phyloP scores from a whole-genome alignment of 148 eudicot species.

The Rhododendron henanense region DNA sequence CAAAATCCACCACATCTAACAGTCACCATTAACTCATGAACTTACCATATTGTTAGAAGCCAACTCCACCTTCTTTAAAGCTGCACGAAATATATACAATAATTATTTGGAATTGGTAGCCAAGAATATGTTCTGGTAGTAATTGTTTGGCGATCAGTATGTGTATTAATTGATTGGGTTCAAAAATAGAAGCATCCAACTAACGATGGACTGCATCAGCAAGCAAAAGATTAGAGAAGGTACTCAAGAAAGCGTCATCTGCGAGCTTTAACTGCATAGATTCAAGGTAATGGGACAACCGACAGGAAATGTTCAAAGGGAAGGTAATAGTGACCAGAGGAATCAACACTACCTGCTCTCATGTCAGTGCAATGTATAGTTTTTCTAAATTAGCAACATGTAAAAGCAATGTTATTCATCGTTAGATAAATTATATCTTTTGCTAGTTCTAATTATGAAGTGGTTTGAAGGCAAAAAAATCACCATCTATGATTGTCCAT shows the following conservation, averaged over 20 bases:
- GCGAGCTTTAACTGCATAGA: not conserved
- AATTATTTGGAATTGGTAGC: constrained; percentile 1
- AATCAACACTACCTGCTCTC: not conserved
- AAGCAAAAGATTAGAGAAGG: not conserved
- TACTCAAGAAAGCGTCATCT: not conserved
- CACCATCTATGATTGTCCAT: not conserved
- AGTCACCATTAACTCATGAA: not conserved
- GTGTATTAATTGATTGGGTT: not conserved
- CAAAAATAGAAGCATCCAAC: not conserved
- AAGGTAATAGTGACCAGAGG: not conserved
- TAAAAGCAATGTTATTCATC: not conserved
- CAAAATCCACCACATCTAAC: not conserved
- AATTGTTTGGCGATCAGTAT: not conserved
- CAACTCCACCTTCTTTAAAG: constrained; percentile 33
- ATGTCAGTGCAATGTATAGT: not conserved
- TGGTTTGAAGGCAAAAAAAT: not conserved
- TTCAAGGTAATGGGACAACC: not conserved
- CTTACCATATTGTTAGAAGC: constrained; percentile 43
- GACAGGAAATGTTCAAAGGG: not conserved
- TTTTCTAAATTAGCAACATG: not conserved
- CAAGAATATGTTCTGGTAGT: not conserved
- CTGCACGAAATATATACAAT: constrained; percentile 28
- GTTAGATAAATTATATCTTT: not conserved
- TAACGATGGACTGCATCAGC: not conserved
- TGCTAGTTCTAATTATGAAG: not conserved